These are phyloP conservation scores for Conticribra guillardii DNA, from an alignment of 108 stramenopile genomes.

Conservation along the genomic window DNA sequence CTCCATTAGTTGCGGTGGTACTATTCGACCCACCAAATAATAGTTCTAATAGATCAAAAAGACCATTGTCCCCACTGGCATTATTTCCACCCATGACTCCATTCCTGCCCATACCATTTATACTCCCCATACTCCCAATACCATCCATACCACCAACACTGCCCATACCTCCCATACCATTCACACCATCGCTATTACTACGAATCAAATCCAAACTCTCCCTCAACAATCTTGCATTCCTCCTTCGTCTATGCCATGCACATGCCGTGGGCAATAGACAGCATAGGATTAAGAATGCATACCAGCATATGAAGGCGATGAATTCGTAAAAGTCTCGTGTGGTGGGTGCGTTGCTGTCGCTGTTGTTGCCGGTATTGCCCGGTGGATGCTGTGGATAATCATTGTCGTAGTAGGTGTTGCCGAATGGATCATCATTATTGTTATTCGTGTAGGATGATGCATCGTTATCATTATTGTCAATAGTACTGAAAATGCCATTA, in stretches of 20 bases:
- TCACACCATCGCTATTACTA: conserved; percentile 5
- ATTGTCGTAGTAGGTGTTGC: background rate
- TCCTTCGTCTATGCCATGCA: conserved; percentile 61
- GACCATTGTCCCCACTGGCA: background rate
- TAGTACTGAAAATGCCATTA: background rate
- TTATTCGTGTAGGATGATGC: too few relatives aligned
- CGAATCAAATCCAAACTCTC: conserved; percentile 15
- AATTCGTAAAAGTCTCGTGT: conserved; percentile 39
- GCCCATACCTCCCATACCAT: conserved; percentile 1
- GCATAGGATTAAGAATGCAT: conserved; percentile 67
- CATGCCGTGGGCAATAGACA: conserved; percentile 75
- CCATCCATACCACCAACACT: background rate
- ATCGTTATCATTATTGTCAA: too few relatives aligned
- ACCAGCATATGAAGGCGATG: conserved; percentile 74
- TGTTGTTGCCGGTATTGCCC: background rate
- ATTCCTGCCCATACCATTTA: too few relatives aligned
- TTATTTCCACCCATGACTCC: background rate
- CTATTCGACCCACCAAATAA: too few relatives aligned
- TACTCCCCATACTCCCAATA: too few relatives aligned
- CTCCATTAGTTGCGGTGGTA: too few relatives aligned
- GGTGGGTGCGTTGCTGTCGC: background rate
- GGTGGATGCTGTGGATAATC: background rate
- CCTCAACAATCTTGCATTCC: conserved; percentile 11
- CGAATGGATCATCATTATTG: background rate
- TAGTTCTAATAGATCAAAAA: conserved; percentile 10